phyloP scores from a whole-genome alignment of 2,329 filamentous ascomycete genomes.

The Arthrinium puccinioides region DNA sequence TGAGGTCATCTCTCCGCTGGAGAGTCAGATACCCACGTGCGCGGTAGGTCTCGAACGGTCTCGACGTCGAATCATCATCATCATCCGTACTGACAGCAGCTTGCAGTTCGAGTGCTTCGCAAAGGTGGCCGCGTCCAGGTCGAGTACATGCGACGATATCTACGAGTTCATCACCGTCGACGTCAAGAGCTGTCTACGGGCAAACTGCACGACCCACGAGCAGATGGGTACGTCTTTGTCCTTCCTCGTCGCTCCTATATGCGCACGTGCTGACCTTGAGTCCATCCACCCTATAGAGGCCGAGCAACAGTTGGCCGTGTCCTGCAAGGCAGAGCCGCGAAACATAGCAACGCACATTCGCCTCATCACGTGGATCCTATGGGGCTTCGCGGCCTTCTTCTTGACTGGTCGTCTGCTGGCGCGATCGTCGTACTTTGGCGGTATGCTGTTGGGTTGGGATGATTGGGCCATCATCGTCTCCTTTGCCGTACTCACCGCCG shows the following conservation, averaged over 20 bases:
- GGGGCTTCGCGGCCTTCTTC: slow-evolving; percentile 8
- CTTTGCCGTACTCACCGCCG: slow-evolving; percentile 10
- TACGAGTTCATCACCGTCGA: slow-evolving; percentile 5
- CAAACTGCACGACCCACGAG: slow-evolving; percentile 5
- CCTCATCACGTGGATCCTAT: slow-evolving; percentile 10
- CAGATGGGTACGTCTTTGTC: not conserved
- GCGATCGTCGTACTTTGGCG: slow-evolving; percentile 9
- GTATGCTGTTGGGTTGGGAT: slow-evolving; percentile 12
- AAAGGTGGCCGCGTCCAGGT: not conserved
- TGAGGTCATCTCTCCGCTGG: not conserved
- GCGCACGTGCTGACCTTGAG: not conserved
- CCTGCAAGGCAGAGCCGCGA: slow-evolving; percentile 6
- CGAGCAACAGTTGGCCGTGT: slow-evolving; percentile 6
- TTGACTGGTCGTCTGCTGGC: slow-evolving; percentile 10
- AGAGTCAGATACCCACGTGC: not conserved
- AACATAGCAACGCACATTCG: slow-evolving; percentile 7
- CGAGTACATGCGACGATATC: slow-evolving; percentile 1
- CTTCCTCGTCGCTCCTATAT: no score
- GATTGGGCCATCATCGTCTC: slow-evolving; percentile 16
- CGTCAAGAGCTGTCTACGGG: slow-evolving; percentile 3
- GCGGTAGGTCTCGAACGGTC: not conserved
- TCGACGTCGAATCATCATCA: not conserved
- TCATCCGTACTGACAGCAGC: not conserved
- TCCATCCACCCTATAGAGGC: not conserved
- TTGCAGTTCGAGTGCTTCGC: slow-evolving; percentile 5